These are phyloP conservation scores for Lolium multiflorum DNA, from an alignment of 176 grass and related monocot genomes.

Conservation along the genomic window DNA sequence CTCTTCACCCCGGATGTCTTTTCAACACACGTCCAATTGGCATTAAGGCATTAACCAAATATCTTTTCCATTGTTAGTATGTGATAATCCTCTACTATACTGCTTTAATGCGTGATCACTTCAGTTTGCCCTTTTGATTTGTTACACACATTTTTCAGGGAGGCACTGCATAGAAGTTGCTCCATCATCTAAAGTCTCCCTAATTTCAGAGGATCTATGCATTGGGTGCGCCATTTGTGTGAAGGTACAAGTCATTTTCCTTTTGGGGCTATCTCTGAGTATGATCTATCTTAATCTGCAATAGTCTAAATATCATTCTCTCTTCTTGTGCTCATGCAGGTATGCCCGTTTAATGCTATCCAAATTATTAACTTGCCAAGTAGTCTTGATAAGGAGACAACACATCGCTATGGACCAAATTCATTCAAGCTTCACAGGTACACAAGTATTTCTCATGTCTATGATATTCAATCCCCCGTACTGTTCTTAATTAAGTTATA, in stretches of 20 bases:
- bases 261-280: background rate
- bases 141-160: slow-evolving; percentile 44
- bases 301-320: background rate
- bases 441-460: background rate
- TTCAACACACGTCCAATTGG: background rate
- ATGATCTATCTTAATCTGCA: background rate
- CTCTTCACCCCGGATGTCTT: background rate
- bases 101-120: too few species aligned
- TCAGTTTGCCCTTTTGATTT: too few species aligned
- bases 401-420: slow-evolving; percentile 89
- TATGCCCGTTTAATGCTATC: slow-evolving; percentile 90
- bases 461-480: background rate
- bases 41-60: background rate
- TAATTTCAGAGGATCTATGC: slow-evolving; percentile 86
- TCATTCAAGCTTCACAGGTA: slow-evolving; percentile 89
- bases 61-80: background rate
- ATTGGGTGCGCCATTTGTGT: slow-evolving; percentile 94
- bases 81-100: background rate
- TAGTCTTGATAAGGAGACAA: slow-evolving; percentile 78
- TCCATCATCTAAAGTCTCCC: slow-evolving; percentile 61
- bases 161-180: slow-evolving; percentile 86
- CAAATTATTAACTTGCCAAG: slow-evolving; percentile 87
- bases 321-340: slow-evolving; percentile 52
- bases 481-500: slow-evolving; percentile 17
- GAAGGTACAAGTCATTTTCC: slow-evolving; percentile 52